A percentile compares a stretch with the other conserved stretches of the same genome.
phyloP scores from a whole-genome alignment of 345 rosid genomes.

The Populus pruinosa region DNA sequence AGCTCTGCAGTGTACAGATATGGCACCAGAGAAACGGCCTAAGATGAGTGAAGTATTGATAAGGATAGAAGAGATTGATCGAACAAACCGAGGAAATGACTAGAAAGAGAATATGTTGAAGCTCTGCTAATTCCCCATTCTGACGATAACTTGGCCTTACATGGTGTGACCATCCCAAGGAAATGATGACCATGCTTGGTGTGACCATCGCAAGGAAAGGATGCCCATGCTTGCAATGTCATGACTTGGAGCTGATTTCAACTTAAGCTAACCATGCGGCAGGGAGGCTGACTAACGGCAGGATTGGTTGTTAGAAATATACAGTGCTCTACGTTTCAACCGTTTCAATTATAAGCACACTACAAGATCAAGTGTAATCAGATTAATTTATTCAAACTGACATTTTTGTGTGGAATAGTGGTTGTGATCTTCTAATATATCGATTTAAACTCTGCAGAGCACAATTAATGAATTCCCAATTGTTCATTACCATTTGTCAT shows the following conservation, averaged over 20 bases:
- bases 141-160: neutral
- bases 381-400: neutral
- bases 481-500: neutral
- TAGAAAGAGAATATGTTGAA: neutral
- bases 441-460: neutral
- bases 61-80: slow-evolving; percentile 43
- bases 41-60: slow-evolving; percentile 36
- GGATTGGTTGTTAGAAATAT: neutral
- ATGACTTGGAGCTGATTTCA: neutral
- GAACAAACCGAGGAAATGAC: slow-evolving; percentile 9
- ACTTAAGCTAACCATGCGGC: neutral
- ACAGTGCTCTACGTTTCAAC: neutral
- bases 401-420: neutral
- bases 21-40: slow-evolving; percentile 41
- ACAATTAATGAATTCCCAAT: neutral
- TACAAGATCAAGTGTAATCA: neutral
- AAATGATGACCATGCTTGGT: neutral
- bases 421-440: neutral
- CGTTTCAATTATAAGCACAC: neutral
- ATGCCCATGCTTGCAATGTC: neutral
- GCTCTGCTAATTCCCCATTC: neutral
- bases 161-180: neutral
- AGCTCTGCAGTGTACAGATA: slow-evolving; percentile 50
- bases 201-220: neutral
- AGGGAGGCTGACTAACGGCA: neutral